Percentiles rank a stretch among this genome's conserved stretches.
These are phyloP conservation scores for Rhododendron williamsianum DNA, from an alignment of 148 eudicot genomes.

Conservation along the genomic window DNA sequence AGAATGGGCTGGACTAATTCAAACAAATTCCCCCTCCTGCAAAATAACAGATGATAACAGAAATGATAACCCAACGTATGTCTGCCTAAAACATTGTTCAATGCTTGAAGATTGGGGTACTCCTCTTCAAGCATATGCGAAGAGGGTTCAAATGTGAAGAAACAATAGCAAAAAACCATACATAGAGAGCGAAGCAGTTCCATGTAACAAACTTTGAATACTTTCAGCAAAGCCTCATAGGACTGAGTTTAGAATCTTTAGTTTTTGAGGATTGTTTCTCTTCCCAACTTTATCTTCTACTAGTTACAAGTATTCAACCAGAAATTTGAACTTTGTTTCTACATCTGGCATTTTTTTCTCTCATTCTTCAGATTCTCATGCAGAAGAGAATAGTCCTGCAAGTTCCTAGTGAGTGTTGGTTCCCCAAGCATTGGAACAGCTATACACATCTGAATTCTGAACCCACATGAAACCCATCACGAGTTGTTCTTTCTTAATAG, in stretches of 20 bases:
- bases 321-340: neutral
- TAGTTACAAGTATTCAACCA: neutral
- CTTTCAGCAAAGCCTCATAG: neutral
- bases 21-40: neutral
- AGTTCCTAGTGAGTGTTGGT: neutral
- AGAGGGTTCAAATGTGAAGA: neutral
- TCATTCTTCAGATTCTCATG: neutral
- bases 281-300: neutral
- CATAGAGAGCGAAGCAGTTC: neutral
- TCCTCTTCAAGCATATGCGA: neutral
- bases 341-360: neutral
- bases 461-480: neutral
- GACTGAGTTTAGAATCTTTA: neutral
- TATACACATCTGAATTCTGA: neutral
- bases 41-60: neutral
- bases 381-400: neutral
- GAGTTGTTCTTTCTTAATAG: neutral
- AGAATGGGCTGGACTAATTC: neutral
- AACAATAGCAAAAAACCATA: neutral
- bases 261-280: neutral
- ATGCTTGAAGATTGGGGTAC: neutral
- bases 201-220: neutral
- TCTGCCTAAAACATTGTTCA: neutral
- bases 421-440: constrained; percentile 6
- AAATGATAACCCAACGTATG: neutral